These are phyloP conservation scores for Cryptococcus floricola DNA, from an alignment of 1,284 basidiomycete species.

Conservation along the genomic window DNA sequence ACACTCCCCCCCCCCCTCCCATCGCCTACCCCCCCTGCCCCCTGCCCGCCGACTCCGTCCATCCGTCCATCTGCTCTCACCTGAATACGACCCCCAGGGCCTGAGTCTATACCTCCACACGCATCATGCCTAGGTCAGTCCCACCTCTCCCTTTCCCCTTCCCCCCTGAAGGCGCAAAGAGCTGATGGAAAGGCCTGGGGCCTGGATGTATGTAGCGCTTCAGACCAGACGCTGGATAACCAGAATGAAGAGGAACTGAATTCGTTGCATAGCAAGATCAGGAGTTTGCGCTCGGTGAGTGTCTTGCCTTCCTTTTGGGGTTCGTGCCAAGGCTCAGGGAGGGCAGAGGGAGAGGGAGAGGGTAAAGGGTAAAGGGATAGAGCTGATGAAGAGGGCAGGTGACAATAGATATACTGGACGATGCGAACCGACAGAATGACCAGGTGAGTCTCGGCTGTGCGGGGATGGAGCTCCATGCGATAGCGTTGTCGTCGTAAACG, in stretches of 20 bases:
- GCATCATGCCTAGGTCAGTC: conserved; percentile 4
- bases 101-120: not conserved
- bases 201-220: conserved; percentile 18
- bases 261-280: conserved; percentile 48
- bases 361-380: not conserved
- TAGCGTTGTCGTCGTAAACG: conserved; percentile 5
- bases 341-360: not conserved
- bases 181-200: not conserved
- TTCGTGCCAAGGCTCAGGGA: too few species aligned
- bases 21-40: not conserved
- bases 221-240: conserved; percentile 49
- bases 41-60: not conserved
- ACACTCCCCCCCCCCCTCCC: not conserved
- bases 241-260: conserved; percentile 50
- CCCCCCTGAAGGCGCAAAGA: not conserved
- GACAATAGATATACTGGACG: conserved; percentile 48
- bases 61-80: not conserved
- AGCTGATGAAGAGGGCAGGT: conserved; percentile 25
- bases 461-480: too few species aligned
- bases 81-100: not conserved
- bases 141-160: not conserved
- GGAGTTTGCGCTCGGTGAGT: conserved; percentile 43
- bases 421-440: conserved; percentile 44
- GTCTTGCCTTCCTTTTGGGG: not conserved
- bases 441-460: conserved; percentile 20